Percentiles rank a stretch among this genome's conserved stretches.
phyloP scores from a whole-genome alignment of 2,329 filamentous ascomycete species.

The Colletotrichum eleusines region DNA sequence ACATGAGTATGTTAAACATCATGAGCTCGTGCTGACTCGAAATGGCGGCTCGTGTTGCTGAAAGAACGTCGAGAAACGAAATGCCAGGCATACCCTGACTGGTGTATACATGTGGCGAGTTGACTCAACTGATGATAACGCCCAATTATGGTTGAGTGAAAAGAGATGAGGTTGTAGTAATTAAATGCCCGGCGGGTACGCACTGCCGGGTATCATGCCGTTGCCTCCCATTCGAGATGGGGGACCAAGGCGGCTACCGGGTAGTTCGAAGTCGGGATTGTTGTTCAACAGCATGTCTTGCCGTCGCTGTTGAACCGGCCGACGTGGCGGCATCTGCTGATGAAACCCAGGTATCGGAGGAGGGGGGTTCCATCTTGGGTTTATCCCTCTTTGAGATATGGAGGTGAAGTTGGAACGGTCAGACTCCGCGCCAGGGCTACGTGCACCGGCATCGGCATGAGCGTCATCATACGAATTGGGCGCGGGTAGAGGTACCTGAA shows the following conservation, averaged over 20 bases:
- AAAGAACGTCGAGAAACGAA: constrained; percentile 41
- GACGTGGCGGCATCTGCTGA: constrained; percentile 57
- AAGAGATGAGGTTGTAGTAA: constrained; percentile 22
- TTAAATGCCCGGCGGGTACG: constrained; percentile 59
- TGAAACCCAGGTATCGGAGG: constrained; percentile 58
- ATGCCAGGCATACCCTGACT: constrained; percentile 25
- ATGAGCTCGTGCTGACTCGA: constrained; percentile 37
- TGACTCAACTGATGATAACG: constrained; percentile 30
- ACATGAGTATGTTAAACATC: constrained; percentile 37
- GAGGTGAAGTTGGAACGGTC: constrained; percentile 91
- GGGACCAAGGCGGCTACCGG: constrained; percentile 54
- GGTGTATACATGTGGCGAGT: constrained; percentile 38
- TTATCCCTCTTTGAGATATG: constrained; percentile 87
- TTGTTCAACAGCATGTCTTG: constrained; percentile 81
- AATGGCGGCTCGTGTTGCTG: constrained; percentile 34
- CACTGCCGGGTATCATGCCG: constrained; percentile 65
- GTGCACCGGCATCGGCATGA: constrained; percentile 64
- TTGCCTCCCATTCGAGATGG: constrained; percentile 48
- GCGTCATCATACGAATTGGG: constrained; percentile 72
- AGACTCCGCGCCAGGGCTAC: constrained; percentile 78
- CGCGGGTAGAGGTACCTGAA: constrained; percentile 44
- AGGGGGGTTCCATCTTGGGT: constrained; percentile 83
- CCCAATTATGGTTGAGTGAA: constrained; percentile 34
- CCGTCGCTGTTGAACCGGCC: constrained; percentile 61
- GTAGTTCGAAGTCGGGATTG: constrained; percentile 89